These are phyloP conservation scores for Venturiaceae sp. DNA, from an alignment of 2,329 filamentous ascomycete species.

Conservation along the genomic window DNA sequence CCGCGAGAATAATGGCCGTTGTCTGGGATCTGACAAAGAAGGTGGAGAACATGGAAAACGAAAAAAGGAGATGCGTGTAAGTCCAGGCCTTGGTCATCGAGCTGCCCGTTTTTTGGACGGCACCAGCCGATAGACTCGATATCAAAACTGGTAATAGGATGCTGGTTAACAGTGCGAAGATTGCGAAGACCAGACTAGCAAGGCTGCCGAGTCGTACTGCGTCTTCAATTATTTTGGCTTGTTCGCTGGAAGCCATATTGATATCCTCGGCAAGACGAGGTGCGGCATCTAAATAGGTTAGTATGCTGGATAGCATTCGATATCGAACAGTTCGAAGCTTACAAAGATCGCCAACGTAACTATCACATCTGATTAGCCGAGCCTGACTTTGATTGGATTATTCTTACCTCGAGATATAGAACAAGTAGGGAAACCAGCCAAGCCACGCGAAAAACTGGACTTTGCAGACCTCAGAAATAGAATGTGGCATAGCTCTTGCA, in stretches of 20 bases:
- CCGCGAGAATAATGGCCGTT: neutral
- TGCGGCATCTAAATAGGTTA: slow-evolving; percentile 2
- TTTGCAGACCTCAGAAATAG: slow-evolving; percentile 23
- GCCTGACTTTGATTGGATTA: slow-evolving; percentile 12
- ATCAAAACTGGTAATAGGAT: slow-evolving; percentile 5
- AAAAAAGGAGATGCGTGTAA: neutral
- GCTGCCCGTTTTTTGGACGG: neutral
- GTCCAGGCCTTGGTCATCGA: slow-evolving; percentile 3
- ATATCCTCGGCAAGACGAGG: slow-evolving; percentile 1
- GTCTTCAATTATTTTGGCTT: slow-evolving; percentile 5
- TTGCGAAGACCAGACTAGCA: slow-evolving; percentile 4
- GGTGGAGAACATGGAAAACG: slow-evolving; percentile 2
- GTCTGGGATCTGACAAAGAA: neutral
- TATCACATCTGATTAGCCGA: neutral
- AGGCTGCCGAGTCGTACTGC: slow-evolving; percentile 5
- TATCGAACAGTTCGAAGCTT: neutral
- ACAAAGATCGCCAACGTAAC: slow-evolving; percentile 5
- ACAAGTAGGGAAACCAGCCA: slow-evolving; percentile 26
- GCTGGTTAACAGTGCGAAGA: neutral
- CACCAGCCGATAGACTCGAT: slow-evolving; percentile 4
- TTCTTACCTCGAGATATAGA: slow-evolving; percentile 18
- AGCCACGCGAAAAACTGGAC: slow-evolving; percentile 52
- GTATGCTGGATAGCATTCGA: neutral
- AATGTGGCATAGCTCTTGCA: slow-evolving; percentile 5
- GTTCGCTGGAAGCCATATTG: neutral